A percentile compares a stretch with the other conserved stretches of the same genome.
phyloP scores from a whole-genome alignment of 2,329 filamentous ascomycete species.

The Penicillium glabrum region DNA sequence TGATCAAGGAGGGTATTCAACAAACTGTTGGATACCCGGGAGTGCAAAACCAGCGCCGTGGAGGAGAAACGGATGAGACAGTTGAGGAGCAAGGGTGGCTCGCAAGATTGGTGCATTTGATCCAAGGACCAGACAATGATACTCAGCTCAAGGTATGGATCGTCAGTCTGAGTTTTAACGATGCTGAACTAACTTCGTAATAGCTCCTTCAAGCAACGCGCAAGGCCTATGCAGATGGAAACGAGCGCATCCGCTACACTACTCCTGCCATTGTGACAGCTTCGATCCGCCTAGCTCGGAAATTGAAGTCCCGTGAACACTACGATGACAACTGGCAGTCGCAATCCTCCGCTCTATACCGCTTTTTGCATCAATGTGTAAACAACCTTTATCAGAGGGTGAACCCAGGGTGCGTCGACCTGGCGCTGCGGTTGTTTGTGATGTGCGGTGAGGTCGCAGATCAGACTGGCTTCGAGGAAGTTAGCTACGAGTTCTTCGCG shows the following conservation, averaged over 20 bases:
- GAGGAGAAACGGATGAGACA: conserved; percentile 90
- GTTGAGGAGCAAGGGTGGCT: conserved; percentile 98
- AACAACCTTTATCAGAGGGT: conserved; percentile 87
- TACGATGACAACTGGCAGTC: conserved; percentile 73
- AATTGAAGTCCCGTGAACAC: conserved; percentile 88
- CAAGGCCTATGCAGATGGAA: conserved; percentile 86
- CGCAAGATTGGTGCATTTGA: conserved; percentile 84
- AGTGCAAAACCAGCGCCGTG: conserved; percentile 69
- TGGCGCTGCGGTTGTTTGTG: conserved; percentile 85
- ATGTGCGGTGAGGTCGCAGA: conserved; percentile 91
- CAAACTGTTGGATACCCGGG: conserved; percentile 81
- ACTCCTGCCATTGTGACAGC: conserved; percentile 89
- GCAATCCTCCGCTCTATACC: conserved; percentile 80
- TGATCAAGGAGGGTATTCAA: conserved; percentile 91
- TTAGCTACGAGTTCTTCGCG: conserved; percentile 96
- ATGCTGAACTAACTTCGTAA: conserved; percentile 15
- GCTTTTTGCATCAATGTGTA: conserved; percentile 88
- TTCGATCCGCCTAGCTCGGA: conserved; percentile 82
- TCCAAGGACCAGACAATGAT: conserved; percentile 81
- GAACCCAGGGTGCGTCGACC: conserved; percentile 76
- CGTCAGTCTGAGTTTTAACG: neutral
- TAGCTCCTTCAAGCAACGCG: conserved; percentile 80
- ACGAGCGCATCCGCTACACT: conserved; percentile 93
- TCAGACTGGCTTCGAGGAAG: conserved; percentile 88
- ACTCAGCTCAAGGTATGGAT: conserved; percentile 74